Evolutionary conservation across 2,329 filamentous ascomycete species (phyloP).

Genomic region (Madurella mycetomatis): DNA sequence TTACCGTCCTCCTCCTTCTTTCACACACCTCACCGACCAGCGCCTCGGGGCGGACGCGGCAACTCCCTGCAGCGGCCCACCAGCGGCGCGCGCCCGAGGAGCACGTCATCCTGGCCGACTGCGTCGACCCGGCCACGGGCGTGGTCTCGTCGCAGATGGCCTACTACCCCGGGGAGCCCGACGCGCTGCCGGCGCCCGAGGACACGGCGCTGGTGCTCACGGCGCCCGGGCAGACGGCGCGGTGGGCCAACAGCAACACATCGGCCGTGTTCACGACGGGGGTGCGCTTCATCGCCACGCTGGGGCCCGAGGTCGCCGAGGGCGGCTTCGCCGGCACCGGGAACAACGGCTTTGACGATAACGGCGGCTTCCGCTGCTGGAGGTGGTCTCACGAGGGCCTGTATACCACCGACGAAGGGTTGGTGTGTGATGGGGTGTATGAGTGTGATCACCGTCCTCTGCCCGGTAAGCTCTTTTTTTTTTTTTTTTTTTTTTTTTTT

Average conservation of each 20-base stretch:
- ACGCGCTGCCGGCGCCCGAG: slow-evolving; percentile 16
- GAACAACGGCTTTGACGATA: slow-evolving; percentile 26
- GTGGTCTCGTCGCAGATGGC: slow-evolving; percentile 31
- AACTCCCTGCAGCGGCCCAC: not conserved
- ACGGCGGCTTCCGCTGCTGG: slow-evolving; percentile 31
- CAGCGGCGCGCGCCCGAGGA: slow-evolving; percentile 16
- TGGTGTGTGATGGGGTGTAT: slow-evolving; percentile 29
- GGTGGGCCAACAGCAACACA: slow-evolving; percentile 30
- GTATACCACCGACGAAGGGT: slow-evolving; percentile 25
- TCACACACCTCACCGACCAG: no score
- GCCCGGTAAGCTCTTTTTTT: slow-evolving; percentile 24
- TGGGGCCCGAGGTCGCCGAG: slow-evolving; percentile 28
- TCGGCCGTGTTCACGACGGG: slow-evolving; percentile 29
- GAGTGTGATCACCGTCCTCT: slow-evolving; percentile 29
- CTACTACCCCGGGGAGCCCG: slow-evolving; percentile 26
- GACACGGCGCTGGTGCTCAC: slow-evolving; percentile 30
- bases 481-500: not conserved
- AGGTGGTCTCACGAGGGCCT: slow-evolving; percentile 24
- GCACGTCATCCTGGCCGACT: slow-evolving; percentile 33
- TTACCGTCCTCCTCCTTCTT: no score
- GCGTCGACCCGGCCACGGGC: slow-evolving; percentile 16
- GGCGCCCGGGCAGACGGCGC: slow-evolving; percentile 20
- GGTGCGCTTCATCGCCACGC: slow-evolving; percentile 27
- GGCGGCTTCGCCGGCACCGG: slow-evolving; percentile 31
- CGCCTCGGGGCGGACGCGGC: no score